Conservation (phyloP, 306 rosid species). For the Malus fusca region DNA sequence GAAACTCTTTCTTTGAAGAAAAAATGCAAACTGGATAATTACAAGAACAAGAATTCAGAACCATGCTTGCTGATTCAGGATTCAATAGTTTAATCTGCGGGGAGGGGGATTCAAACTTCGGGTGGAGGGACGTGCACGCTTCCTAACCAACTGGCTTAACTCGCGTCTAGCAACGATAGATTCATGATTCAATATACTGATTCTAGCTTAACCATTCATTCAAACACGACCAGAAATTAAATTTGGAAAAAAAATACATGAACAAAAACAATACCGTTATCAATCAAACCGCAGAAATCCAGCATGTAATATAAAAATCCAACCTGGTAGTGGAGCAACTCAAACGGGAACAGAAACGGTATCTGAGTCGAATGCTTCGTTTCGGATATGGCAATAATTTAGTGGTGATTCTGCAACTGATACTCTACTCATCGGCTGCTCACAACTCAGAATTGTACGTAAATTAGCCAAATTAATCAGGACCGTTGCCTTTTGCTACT, state of each 20-base stretch:
- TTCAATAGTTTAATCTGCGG: not conserved
- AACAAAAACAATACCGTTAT: not conserved
- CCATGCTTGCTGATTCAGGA: not conserved
- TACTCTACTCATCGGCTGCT: not conserved
- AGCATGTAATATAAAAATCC: not conserved
- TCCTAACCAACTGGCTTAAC: too few species aligned
- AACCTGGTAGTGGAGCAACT: not conserved
- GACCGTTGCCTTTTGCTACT: not conserved
- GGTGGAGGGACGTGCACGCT: too few species aligned
- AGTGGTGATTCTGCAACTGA: slow-evolving; percentile 5
- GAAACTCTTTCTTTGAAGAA: not conserved
- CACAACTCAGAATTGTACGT: not conserved
- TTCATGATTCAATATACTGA: not conserved
- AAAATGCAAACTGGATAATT: not conserved
- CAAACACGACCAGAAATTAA: not conserved
- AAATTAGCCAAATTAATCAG: not conserved
- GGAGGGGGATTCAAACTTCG: too few species aligned
- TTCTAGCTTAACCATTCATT: not conserved
- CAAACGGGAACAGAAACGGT: not conserved
- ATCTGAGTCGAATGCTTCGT: not conserved
- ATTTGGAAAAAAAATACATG: not conserved
- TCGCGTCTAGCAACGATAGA: not conserved
- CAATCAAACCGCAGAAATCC: not conserved
- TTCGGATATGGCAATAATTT: slow-evolving; percentile 1
- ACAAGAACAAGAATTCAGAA: not conserved